Evolutionary conservation across 1,139 yeast species (phyloP).

Genomic region (Yamadazyma dushanensis): DNA sequence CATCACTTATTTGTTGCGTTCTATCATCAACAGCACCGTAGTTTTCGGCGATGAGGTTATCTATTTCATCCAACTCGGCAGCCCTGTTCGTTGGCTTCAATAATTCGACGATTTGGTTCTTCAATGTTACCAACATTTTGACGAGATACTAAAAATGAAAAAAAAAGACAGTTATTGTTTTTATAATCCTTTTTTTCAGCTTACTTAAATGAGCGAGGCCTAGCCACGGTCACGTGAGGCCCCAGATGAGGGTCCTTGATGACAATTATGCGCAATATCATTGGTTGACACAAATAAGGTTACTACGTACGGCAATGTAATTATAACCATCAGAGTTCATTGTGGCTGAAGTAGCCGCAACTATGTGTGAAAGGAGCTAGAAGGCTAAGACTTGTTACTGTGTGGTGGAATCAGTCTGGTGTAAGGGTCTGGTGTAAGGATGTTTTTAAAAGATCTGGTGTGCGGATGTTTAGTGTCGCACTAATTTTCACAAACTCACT

Average conservation of each 20-base stretch:
- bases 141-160: neutral
- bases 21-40: constrained; percentile 43
- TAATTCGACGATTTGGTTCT: constrained; percentile 33
- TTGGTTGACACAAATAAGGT: constrained; percentile 12
- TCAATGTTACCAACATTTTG: constrained; percentile 34
- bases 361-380: no score
- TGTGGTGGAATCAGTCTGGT: no score
- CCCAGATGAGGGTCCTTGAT: constrained; percentile 12
- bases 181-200: constrained; percentile 6
- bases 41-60: constrained; percentile 36
- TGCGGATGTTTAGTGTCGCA: neutral
- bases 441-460: no score
- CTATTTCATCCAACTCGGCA: constrained; percentile 35
- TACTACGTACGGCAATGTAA: no score
- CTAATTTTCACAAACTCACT: neutral
- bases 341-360: no score
- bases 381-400: no score
- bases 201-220: constrained; percentile 1
- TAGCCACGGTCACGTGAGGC: constrained; percentile 5
- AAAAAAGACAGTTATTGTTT: constrained; percentile 3
- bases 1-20: constrained; percentile 37
- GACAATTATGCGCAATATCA: constrained; percentile 12
- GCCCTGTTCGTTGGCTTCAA: constrained; percentile 24
- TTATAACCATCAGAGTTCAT: no score
- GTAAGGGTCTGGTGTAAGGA: no score